These are phyloP conservation scores for Acacia acuminata DNA, from an alignment of 306 rosid species.

Conservation along the genomic window DNA sequence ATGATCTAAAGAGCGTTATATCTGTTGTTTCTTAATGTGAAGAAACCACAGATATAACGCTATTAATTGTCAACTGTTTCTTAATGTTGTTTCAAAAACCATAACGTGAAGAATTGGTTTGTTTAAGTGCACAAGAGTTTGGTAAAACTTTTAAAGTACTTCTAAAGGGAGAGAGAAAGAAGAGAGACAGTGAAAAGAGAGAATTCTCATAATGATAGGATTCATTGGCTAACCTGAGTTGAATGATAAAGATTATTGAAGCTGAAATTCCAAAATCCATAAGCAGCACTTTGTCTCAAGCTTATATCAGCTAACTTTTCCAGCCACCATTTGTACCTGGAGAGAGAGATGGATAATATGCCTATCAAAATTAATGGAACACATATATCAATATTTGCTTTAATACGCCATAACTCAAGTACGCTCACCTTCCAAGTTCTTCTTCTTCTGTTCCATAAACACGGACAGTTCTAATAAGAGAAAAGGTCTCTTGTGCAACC, in stretches of 20 bases:
- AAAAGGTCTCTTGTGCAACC: constrained; percentile 97
- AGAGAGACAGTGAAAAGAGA: background rate
- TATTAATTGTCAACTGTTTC: no score
- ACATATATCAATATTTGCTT: constrained; percentile 9
- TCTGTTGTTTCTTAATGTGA: background rate
- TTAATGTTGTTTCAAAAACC: background rate
- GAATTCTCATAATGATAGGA: constrained; percentile 12
- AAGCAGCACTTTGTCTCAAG: constrained; percentile 86
- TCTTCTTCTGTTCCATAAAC: constrained; percentile 92
- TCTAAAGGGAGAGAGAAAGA: background rate
- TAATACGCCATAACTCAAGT: constrained; percentile 5
- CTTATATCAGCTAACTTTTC: constrained; percentile 86
- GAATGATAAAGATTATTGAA: constrained; percentile 92
- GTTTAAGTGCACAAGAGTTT: no score
- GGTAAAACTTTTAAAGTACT: background rate
- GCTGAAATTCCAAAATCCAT: constrained; percentile 85
- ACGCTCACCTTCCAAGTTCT: constrained; percentile 75
- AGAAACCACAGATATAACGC: no score
- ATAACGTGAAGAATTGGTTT: background rate
- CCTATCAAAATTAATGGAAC: constrained; percentile 25
- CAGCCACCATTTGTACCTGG: constrained; percentile 84
- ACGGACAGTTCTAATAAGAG: constrained; percentile 90
- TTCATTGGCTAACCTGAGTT: constrained; percentile 65
- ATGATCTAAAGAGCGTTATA: background rate
- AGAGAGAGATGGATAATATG: constrained; percentile 23